phyloP scores from a whole-genome alignment of 2,329 filamentous ascomycete genomes.

The Colletotrichum spaethianum region DNA sequence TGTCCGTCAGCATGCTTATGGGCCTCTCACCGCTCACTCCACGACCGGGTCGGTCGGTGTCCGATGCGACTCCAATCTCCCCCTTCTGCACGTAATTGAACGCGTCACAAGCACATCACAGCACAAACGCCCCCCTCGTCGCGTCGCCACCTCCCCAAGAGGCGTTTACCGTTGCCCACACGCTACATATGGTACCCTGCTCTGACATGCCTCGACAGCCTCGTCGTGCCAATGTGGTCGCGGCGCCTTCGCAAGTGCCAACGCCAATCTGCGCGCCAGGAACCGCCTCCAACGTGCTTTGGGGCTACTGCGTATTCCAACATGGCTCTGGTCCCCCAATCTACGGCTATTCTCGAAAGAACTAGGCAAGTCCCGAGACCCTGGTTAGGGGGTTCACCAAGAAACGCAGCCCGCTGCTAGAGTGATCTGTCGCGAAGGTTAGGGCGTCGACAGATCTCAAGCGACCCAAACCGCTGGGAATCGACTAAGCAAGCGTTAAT shows the following conservation, averaged over 20 bases:
- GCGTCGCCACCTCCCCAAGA: constrained; percentile 1
- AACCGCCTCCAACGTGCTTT: constrained; percentile 34
- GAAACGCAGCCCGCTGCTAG: constrained; percentile 42
- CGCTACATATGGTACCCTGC: not conserved
- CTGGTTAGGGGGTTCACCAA: constrained; percentile 44
- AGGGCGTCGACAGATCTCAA: constrained; percentile 44
- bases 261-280: constrained; percentile 12
- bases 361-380: constrained; percentile 41
- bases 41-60: constrained; percentile 33
- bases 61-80: constrained; percentile 9
- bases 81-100: constrained; percentile 21
- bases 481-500: constrained; percentile 42
- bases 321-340: constrained; percentile 32
- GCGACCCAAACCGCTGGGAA: constrained; percentile 43
- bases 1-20: constrained; percentile 5
- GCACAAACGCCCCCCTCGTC: not conserved
- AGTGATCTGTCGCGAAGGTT: constrained; percentile 43
- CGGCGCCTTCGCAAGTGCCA: constrained; percentile 5
- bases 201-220: constrained; percentile 4
- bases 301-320: constrained; percentile 16
- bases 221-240: constrained; percentile 17
- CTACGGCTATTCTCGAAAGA: constrained; percentile 38
- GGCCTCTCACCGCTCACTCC: constrained; percentile 25
- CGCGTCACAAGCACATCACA: constrained; percentile 10
- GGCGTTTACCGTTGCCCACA: not conserved